Conservation (phyloP, 768 basidiomycete genomes). For the Suillus subalutaceus region DNA sequence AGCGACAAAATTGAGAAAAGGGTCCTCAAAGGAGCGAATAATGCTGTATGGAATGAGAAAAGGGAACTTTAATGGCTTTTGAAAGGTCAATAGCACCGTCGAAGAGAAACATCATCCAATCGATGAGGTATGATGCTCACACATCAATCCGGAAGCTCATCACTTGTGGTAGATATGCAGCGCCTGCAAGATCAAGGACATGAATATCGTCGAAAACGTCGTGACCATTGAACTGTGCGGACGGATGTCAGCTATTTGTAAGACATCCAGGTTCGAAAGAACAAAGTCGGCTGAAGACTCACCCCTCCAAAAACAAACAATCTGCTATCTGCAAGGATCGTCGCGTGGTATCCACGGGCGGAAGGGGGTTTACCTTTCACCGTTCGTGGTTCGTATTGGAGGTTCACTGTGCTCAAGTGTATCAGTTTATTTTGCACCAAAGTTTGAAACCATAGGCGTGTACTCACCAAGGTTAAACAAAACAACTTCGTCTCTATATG, state of each 20-base stretch:
- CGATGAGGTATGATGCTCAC: neutral
- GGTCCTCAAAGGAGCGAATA: neutral
- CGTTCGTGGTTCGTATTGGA: slow-evolving; percentile 79
- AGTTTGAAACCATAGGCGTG: neutral
- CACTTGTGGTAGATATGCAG: slow-evolving; percentile 89
- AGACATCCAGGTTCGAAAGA: neutral
- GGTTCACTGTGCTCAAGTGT: slow-evolving; percentile 57
- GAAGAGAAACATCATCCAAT: neutral
- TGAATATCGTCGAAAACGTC: slow-evolving; percentile 86
- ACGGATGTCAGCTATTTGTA: slow-evolving; percentile 15
- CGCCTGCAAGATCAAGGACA: slow-evolving; percentile 82
- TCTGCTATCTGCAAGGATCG: slow-evolving; percentile 81
- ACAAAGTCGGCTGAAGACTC: slow-evolving; percentile 14
- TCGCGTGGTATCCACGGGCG: slow-evolving; percentile 82
- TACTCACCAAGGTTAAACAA: slow-evolving; percentile 85
- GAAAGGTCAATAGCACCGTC: neutral
- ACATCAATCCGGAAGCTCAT: slow-evolving; percentile 69
- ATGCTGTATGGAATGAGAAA: neutral
- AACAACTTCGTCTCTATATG: slow-evolving; percentile 75
- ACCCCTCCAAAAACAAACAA: slow-evolving; percentile 84
- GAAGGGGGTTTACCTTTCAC: slow-evolving; percentile 70
- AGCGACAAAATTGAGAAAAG: neutral
- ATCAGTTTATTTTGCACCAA: neutral
- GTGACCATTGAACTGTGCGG: slow-evolving; percentile 66
- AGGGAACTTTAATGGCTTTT: neutral